Percentiles rank a stretch among this genome's conserved stretches.
Evolutionary conservation across 1,139 yeast genomes (phyloP).

Genomic region (Petasospora fabianii): DNA sequence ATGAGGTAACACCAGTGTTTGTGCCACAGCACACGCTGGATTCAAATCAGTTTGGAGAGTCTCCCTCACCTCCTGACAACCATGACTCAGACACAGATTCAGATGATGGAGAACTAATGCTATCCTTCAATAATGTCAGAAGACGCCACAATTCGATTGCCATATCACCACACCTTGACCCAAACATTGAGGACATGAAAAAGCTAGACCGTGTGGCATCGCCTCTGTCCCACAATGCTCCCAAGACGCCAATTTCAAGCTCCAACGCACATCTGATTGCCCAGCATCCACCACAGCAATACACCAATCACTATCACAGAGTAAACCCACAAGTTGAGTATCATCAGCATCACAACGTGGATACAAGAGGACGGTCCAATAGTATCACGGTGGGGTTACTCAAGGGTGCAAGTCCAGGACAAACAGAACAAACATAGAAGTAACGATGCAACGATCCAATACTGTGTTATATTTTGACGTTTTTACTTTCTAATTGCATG

Average conservation of each 20-base stretch:
- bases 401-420: background rate
- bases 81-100: constrained; percentile 29
- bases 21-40: no score
- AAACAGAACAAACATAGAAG: no score
- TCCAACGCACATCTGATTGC: constrained; percentile 27
- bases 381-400: constrained; percentile 26
- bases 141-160: constrained; percentile 15
- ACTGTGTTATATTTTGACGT: no score
- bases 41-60: no score
- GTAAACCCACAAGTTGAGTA: constrained; percentile 40
- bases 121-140: constrained; percentile 21
- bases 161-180: constrained; percentile 6
- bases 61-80: no score
- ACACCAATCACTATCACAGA: constrained; percentile 34
- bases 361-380: constrained; percentile 19
- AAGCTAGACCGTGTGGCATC: constrained; percentile 26
- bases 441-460: no score
- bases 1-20: constrained; percentile 5
- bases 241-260: constrained; percentile 28
- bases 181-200: background rate
- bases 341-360: constrained; percentile 17
- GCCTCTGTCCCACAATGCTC: constrained; percentile 31
- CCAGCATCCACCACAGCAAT: constrained; percentile 7
- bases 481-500: no score
- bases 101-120: constrained; percentile 43